Base-by-base conservation (phyloP, 805 yeast genomes). In the Pichia exigua region DNA sequence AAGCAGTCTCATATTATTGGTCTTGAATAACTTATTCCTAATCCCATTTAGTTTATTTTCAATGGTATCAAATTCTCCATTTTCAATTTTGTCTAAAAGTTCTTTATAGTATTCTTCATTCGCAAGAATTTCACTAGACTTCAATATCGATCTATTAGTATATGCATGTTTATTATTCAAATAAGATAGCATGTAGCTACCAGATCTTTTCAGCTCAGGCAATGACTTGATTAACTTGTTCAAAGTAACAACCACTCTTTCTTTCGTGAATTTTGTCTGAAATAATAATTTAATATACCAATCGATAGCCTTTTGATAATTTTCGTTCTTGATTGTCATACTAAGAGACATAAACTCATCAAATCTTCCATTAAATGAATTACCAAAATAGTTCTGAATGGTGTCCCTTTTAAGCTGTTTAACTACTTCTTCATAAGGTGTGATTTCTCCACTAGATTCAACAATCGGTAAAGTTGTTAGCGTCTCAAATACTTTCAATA, bases 361-460 rank as follows among this genome's bases (percentile, higher is more conserved):
- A 60, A 83, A 82, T 53, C 75, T 77, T 42, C 78, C 77, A 30
- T 77, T 76, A 54, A 79, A 76, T 2, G 90, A 83, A 43, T 75
- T 74, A 32, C 77, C 74, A 24, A 88, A 71, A 15, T 71, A 70
- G 44, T 78, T 74, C 35, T 77, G 79, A 24, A 91, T 71, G 9
- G 94, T 79, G 57, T 91, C 97, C 30, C 81, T 75, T 61, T 88
- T 86, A 42, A 90, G 65, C 27, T 77, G 74, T 20, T 84, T 73
- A 9, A 89, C 83, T n/a, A 90, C 96, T 44, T 82, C 77, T 51
- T 90, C 95, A 61, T 76, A 87, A 0, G 87, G 78, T 21, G 83
- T 70, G 17, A 73, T 64, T 3, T 74, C 62, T 2, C 90, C 92
- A 59, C 80, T 77, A 1, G 79, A 84, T 12, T 77, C 70, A 45